Conservation (phyloP, 805 yeast genomes). For the Wickerhamomyces silvicola region DNA sequence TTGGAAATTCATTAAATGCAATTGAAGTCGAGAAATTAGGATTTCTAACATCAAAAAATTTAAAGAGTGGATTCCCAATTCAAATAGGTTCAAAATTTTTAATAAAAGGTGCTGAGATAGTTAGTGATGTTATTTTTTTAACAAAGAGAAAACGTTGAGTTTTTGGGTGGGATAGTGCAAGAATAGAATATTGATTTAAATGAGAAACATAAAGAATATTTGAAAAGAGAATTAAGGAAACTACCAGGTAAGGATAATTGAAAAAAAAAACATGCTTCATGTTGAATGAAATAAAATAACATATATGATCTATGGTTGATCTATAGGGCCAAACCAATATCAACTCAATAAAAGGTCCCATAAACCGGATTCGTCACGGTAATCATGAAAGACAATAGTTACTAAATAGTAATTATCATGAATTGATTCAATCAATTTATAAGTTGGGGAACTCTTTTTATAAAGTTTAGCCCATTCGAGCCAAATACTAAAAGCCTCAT, state of each 20-base stretch:
- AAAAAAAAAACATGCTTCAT: not conserved
- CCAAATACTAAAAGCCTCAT: slow-evolving; percentile 91
- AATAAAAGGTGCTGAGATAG: slow-evolving; percentile 40
- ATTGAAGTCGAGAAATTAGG: slow-evolving; percentile 48
- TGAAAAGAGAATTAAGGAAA: slow-evolving; percentile 23
- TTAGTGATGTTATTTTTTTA: slow-evolving; percentile 39
- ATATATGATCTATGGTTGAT: too few relatives aligned
- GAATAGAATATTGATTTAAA: slow-evolving; percentile 32
- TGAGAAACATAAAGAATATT: slow-evolving; percentile 23
- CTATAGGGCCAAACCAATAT: not conserved
- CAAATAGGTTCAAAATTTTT: slow-evolving; percentile 55
- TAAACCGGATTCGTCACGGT: slow-evolving; percentile 59
- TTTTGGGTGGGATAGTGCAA: slow-evolving; percentile 32
- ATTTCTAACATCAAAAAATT: slow-evolving; percentile 31
- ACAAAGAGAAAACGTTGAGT: slow-evolving; percentile 23
- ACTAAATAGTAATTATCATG: slow-evolving; percentile 65
- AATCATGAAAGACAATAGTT: slow-evolving; percentile 86
- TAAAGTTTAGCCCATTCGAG: slow-evolving; percentile 86
- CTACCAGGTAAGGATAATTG: slow-evolving; percentile 1
- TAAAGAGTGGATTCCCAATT: slow-evolving; percentile 28
- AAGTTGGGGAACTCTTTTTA: slow-evolving; percentile 43
- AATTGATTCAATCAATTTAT: slow-evolving; percentile 52
- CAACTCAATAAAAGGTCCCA: slow-evolving; percentile 55
- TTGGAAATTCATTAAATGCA: slow-evolving; percentile 48
- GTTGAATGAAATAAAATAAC: not conserved